phyloP scores from a whole-genome alignment of 2,329 filamentous ascomycete species.

The Talaromyces islandicus region DNA sequence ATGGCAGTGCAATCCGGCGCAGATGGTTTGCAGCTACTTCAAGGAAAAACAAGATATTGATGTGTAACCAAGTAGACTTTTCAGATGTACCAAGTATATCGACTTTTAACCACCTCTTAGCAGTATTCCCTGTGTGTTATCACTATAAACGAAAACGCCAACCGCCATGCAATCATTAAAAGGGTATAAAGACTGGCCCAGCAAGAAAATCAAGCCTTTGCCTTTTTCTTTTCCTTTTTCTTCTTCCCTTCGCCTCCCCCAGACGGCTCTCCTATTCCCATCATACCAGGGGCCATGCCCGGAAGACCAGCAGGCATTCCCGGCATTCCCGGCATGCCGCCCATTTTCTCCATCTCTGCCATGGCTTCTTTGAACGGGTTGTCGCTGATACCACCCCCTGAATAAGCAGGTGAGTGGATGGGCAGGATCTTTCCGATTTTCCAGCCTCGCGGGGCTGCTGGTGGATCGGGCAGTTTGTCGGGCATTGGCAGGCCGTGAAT shows the following conservation, averaged over 20 bases:
- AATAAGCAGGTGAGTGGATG: slow-evolving; percentile 81
- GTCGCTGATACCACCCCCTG: slow-evolving; percentile 87
- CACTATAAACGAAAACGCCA: slow-evolving; percentile 20
- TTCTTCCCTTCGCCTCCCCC: slow-evolving; percentile 27
- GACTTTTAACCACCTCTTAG: neutral
- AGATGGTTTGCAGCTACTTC: neutral
- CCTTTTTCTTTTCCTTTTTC: slow-evolving; percentile 46
- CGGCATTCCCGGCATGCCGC: slow-evolving; percentile 39
- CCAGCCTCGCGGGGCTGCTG: slow-evolving; percentile 79
- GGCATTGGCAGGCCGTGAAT: slow-evolving; percentile 67
- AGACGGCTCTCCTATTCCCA: slow-evolving; percentile 43
- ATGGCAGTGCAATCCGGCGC: no score
- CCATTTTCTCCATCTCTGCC: slow-evolving; percentile 69
- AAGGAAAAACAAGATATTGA: neutral
- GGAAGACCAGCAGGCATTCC: slow-evolving; percentile 7
- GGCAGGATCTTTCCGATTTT: slow-evolving; percentile 82
- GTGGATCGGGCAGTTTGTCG: slow-evolving; percentile 63
- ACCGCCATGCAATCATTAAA: slow-evolving; percentile 32
- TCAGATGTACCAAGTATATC: neutral
- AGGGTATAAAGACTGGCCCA: slow-evolving; percentile 11
- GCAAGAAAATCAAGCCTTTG: slow-evolving; percentile 29
- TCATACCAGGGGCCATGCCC: slow-evolving; percentile 3
- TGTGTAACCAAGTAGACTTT: neutral
- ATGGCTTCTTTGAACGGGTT: slow-evolving; percentile 96
- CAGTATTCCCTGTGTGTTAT: neutral